These are phyloP conservation scores for Tilletia setariae DNA, from an alignment of 1,284 basidiomycete genomes.

Conservation along the genomic window DNA sequence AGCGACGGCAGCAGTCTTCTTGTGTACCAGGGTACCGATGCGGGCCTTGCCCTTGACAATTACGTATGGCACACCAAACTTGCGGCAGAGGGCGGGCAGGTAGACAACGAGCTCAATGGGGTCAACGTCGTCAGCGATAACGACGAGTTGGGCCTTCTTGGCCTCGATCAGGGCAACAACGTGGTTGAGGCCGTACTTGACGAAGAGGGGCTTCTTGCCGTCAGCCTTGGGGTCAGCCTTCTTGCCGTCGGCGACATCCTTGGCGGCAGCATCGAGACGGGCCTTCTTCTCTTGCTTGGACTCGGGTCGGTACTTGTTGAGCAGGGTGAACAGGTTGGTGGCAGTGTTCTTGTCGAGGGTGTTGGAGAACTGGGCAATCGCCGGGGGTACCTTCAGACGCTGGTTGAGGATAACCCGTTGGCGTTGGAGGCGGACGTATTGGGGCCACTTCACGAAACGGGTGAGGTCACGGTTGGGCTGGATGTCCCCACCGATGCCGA, in stretches of 20 bases:
- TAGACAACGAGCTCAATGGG: slow-evolving; percentile 93
- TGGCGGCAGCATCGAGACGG: slow-evolving; percentile 74
- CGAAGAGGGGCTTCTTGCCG: slow-evolving; percentile 81
- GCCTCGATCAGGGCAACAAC: slow-evolving; percentile 82
- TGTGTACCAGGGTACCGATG: slow-evolving; percentile 92
- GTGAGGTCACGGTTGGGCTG: slow-evolving; percentile 86
- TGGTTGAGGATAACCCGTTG: slow-evolving; percentile 98
- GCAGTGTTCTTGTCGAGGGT: slow-evolving; percentile 99
- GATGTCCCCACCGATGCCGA: slow-evolving; percentile 94
- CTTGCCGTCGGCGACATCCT: slow-evolving; percentile 68
- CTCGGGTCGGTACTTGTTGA: slow-evolving; percentile 94
- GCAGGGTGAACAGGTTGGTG: slow-evolving; percentile 92
- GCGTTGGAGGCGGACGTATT: slow-evolving; percentile 95
- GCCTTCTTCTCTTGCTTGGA: slow-evolving; percentile 96
- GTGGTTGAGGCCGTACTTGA: slow-evolving; percentile 97
- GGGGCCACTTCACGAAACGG: slow-evolving; percentile 99
- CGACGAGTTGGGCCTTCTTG: slow-evolving; percentile 94
- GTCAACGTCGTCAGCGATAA: slow-evolving; percentile 97
- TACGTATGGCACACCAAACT: slow-evolving; percentile 98
- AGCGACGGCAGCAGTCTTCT: slow-evolving; percentile 92
- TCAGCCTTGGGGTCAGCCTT: slow-evolving; percentile 54
- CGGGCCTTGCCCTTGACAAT: slow-evolving; percentile 96
- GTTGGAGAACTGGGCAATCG: slow-evolving; percentile 96
- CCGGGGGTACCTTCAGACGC: slow-evolving; percentile 96
- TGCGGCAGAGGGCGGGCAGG: slow-evolving; percentile 95